These are phyloP conservation scores for Eimeria praecox DNA, from an alignment of 169 alveolate species.

Conservation along the genomic window DNA sequence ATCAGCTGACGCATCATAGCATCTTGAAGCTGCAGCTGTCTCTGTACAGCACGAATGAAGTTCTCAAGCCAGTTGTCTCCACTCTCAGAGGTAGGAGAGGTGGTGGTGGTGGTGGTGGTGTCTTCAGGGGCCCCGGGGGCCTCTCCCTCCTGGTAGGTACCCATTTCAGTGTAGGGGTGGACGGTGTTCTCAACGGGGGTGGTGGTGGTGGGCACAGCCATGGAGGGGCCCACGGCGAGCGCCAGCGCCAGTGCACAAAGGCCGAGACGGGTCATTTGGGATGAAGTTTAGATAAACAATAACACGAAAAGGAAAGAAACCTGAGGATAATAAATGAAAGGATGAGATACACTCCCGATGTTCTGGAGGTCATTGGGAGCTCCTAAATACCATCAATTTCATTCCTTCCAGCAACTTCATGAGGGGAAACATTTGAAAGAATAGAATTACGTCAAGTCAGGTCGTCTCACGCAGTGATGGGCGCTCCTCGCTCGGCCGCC, in stretches of 20 bases:
- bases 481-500: no score
- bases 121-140: conserved; percentile 28
- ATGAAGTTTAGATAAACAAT: not conserved
- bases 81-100: not conserved
- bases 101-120: conserved; percentile 12
- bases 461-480: no score
- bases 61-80: conserved; percentile 2
- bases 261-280: conserved; percentile 40
- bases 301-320: not conserved
- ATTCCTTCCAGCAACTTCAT: not conserved
- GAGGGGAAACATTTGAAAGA: not conserved
- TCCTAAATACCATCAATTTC: not conserved
- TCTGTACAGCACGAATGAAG: conserved; percentile 10
- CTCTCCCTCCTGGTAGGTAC: conserved; percentile 21
- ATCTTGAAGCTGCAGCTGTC: conserved; percentile 62
- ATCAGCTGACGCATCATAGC: not conserved
- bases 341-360: not conserved
- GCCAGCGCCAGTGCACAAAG: conserved; percentile 46
- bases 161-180: conserved; percentile 21
- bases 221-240: conserved; percentile 41
- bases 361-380: not conserved
- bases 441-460: no score
- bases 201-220: conserved; percentile 53
- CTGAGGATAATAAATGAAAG: not conserved
- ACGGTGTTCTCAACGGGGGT: not conserved